Percentiles rank a stretch among this genome's conserved stretches.
phyloP scores from a whole-genome alignment of 768 basidiomycete species.

The Kwoniella europaea region DNA sequence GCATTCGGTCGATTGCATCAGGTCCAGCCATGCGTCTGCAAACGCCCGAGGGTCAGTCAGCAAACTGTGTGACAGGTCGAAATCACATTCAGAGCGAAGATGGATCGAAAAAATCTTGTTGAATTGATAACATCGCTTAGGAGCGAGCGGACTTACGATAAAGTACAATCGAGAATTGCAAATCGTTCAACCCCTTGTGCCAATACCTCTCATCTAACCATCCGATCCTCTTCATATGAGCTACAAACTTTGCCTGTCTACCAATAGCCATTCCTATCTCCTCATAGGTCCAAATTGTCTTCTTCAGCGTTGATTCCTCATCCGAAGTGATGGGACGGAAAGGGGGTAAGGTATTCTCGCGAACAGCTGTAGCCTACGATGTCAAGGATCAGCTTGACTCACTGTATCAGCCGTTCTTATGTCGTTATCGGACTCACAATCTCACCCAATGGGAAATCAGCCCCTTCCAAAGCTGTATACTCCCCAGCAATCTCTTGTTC shows the following conservation, averaged over 20 bases:
- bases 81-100: not conserved
- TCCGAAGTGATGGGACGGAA: not conserved
- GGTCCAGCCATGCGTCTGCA: constrained; percentile 44
- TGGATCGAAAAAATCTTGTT: no score
- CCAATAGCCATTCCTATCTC: constrained; percentile 33
- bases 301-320: not conserved
- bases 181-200: constrained; percentile 9
- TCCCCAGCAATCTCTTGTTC: constrained; percentile 16
- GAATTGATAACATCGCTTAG: not conserved
- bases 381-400: not conserved
- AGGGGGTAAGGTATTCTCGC: constrained; percentile 5
- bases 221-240: constrained; percentile 39
- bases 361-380: constrained; percentile 23
- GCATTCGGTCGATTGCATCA: constrained; percentile 28
- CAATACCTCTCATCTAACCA: constrained; percentile 35
- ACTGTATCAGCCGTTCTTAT: not conserved
- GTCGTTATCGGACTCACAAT: constrained; percentile 21
- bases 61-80: not conserved
- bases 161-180: constrained; percentile 38
- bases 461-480: constrained; percentile 7
- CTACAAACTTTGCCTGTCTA: constrained; percentile 43
- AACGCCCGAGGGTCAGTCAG: not conserved
- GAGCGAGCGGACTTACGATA: constrained; percentile 28
- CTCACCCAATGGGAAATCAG: constrained; percentile 9
- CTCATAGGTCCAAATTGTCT: constrained; percentile 15